These are phyloP conservation scores for Starmerella floricola DNA, from an alignment of 805 yeast species.

Conservation along the genomic window DNA sequence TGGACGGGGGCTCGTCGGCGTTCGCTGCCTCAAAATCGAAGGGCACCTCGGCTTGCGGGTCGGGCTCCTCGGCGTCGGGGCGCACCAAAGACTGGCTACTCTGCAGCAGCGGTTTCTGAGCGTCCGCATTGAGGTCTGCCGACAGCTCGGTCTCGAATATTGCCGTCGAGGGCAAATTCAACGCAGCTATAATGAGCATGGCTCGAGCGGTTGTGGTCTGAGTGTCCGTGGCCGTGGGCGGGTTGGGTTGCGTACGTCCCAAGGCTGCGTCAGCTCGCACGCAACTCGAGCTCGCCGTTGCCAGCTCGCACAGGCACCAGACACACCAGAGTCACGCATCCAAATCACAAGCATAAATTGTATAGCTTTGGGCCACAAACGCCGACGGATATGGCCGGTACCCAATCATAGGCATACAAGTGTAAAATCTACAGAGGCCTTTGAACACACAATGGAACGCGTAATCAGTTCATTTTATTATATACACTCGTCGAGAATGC, in stretches of 20 bases:
- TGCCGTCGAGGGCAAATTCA: constrained; percentile 27
- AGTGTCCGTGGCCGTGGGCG: background rate
- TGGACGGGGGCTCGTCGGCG: constrained; percentile 1
- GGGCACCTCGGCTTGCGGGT: constrained; percentile 17
- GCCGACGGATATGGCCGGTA: too few species aligned
- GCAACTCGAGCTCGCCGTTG: too few species aligned
- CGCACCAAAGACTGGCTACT: constrained; percentile 10
- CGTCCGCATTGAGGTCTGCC: background rate
- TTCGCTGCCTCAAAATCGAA: constrained; percentile 17
- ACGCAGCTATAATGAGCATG: constrained; percentile 24
- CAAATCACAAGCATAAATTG: too few species aligned
- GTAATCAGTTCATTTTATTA: too few species aligned
- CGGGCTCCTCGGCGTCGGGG: constrained; percentile 9
- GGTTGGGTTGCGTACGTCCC: background rate
- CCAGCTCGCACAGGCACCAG: too few species aligned
- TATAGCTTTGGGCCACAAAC: too few species aligned
- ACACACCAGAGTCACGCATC: too few species aligned
- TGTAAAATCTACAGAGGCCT: too few species aligned
- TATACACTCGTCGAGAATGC: too few species aligned
- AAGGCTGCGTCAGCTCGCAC: too few species aligned
- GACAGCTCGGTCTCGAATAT: constrained; percentile 16
- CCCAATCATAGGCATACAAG: too few species aligned
- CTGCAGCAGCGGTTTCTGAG: background rate
- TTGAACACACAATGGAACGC: too few species aligned
- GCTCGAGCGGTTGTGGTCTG: background rate